Base-by-base conservation (phyloP, 228 moss, liverwort and hornwort species). In the Sphagnum magellanicum region DNA sequence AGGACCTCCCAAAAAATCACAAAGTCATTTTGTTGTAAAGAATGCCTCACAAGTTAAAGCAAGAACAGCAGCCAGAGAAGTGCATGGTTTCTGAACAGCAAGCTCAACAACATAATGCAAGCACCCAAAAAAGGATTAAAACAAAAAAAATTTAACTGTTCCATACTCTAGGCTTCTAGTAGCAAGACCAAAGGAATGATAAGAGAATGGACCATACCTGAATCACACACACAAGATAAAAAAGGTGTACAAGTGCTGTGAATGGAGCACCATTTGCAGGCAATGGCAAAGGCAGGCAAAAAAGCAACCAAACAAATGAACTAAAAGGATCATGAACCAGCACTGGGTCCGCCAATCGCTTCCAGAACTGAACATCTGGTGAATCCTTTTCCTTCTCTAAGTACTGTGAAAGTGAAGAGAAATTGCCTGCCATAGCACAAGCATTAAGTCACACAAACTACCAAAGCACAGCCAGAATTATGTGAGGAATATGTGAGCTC, bases 281-380 rank as follows among this genome's bases (percentile, higher is more conserved):
- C 70, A 92, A 77, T 59, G 84, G 88, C 75, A 83, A 70, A 53
- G 94, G 94, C 70, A 95, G 70, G 74, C 88, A 95, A 70, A 92
- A 95, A 65, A 95, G 88, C 53, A 92, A 77, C 94, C 94, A 92
- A 48, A 83, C 70, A 68, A 95, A 72, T 63, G 94, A 85, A 53
- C 92, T 88, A 66, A 95, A 91, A 11, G 94, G 81, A 72, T 95
- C 90, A 73, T 95, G 94, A 16, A 85, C 84, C 74, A 95, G 84
- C 66, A 92, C 79, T 69, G 94, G 94, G 82, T 92, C 92, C 63
- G 92, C 90, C 83, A 92, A 65, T 73, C 90, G 81, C 81, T 92
- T 90, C 94, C 94, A 95, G 67, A 95, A 85, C 72, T 88, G 92
- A 5, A 95, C 87, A 75, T 92, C 94, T 67, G 90, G 71, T 67